A percentile compares a stretch with the other conserved stretches of the same genome.
Evolutionary conservation across 2,329 filamentous ascomycete species (phyloP).

Genomic region (Leptographium wingfieldii): DNA sequence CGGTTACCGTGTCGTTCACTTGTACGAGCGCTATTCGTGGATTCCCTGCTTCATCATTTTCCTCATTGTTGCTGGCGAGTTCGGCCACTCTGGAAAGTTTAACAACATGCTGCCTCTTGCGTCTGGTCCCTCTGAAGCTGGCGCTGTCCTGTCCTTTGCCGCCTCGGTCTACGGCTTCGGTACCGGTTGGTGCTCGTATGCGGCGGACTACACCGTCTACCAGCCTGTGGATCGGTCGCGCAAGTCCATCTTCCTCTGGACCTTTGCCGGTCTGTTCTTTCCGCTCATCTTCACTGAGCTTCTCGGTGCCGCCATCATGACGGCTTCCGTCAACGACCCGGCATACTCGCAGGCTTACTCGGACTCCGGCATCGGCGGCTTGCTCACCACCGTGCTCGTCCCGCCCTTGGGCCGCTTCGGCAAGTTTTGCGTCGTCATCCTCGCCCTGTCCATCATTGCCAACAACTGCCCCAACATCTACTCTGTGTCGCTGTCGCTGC

Average conservation of each 20-base stretch:
- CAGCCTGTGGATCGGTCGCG: constrained; percentile 33
- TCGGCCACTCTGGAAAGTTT: constrained; percentile 34
- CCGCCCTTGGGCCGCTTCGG: constrained; percentile 32
- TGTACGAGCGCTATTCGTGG: constrained; percentile 66
- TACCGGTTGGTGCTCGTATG: constrained; percentile 52
- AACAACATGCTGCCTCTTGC: constrained; percentile 31
- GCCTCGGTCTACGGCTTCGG: constrained; percentile 56
- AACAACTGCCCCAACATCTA: constrained; percentile 30
- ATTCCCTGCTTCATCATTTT: constrained; percentile 46
- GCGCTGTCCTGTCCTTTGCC: constrained; percentile 47
- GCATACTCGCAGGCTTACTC: constrained; percentile 34
- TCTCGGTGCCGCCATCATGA: constrained; percentile 57
- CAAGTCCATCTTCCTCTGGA: constrained; percentile 53
- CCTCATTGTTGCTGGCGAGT: constrained; percentile 29
- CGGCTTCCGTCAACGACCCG: constrained; percentile 43
- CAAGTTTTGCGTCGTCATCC: constrained; percentile 32
- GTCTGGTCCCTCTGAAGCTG: constrained; percentile 42
- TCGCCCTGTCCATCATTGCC: constrained; percentile 31
- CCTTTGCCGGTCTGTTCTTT: constrained; percentile 55
- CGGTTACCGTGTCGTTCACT: constrained; percentile 64
- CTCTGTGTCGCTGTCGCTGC: constrained; percentile 27
- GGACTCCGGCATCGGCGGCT: constrained; percentile 30
- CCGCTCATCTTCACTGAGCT: constrained; percentile 64
- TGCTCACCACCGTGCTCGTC: constrained; percentile 32
- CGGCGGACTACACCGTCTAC: constrained; percentile 45